Percentiles rank a stretch among this genome's conserved stretches.
Evolutionary conservation across 768 basidiomycete genomes (phyloP).

Genomic region (Megacollybia marginata): DNA sequence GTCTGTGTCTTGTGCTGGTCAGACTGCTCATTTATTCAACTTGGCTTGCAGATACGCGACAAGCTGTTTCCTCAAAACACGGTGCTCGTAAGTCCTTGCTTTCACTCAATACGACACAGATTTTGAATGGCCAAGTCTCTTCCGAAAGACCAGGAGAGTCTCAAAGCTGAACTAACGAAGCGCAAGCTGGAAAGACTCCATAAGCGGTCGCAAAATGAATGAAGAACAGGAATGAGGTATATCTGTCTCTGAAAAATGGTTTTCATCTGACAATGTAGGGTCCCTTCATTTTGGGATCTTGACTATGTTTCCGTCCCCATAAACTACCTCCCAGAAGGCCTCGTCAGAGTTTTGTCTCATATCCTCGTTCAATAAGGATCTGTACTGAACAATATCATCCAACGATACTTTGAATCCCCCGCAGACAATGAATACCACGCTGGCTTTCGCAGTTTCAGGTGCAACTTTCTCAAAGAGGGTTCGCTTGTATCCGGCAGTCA

Average conservation of each 20-base stretch:
- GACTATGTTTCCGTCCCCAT: slow-evolving; percentile 31
- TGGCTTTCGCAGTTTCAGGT: slow-evolving; percentile 21
- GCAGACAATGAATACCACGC: slow-evolving; percentile 62
- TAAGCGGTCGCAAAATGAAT: not conserved
- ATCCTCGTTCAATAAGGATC: slow-evolving; percentile 27
- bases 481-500: slow-evolving; percentile 57
- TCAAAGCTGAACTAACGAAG: slow-evolving; percentile 58
- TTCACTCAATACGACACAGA: too few relatives aligned
- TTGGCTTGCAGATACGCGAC: slow-evolving; percentile 52
- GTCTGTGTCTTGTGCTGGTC: slow-evolving; percentile 23
- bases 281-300: slow-evolving; percentile 9
- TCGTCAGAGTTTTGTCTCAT: slow-evolving; percentile 12
- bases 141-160: not conserved
- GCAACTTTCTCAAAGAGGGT: slow-evolving; percentile 47
- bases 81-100: not conserved
- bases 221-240: slow-evolving; percentile 21
- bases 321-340: slow-evolving; percentile 28
- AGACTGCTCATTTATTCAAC: not conserved
- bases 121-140: not conserved
- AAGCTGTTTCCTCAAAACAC: slow-evolving; percentile 49
- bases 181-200: slow-evolving; percentile 52
- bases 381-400: slow-evolving; percentile 44
- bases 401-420: slow-evolving; percentile 65
- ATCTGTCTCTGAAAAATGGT: not conserved
- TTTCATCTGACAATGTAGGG: not conserved